Base-by-base conservation (phyloP, 768 basidiomycete genomes). In the Lentinula detonsa region DNA sequence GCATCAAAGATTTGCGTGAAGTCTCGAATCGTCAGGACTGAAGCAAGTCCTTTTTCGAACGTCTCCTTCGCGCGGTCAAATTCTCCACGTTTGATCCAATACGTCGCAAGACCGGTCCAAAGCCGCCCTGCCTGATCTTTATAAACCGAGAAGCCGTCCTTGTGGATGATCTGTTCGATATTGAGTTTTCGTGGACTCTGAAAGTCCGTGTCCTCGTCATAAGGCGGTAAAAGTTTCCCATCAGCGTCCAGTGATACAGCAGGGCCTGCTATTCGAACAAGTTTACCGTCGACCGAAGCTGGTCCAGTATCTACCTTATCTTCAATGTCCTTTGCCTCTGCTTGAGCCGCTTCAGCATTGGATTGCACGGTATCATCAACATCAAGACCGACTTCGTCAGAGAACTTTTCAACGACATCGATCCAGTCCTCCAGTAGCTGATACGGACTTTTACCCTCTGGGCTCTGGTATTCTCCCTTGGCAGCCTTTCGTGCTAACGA, bases 1-100 rank as follows among this genome's bases (percentile, higher is more conserved):
- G 94, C 88, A 68, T 98, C 96, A 68, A 98, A 98, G 59, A 98
- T 94, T 71, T 98, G 95, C 2, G 93, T 94, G 71, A 99, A 99
- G 75, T 98, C 97, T 37, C 95, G 85, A 65, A 98, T 88, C 1
- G 96, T 98, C 67, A 98, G 75, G 16, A 98, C 96, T 1, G 77
- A 79, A 16, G 84, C 80, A 64, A 98, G 81, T 13, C 95, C 97
- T 23, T 84, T 74, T 73, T 98, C 97, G 70, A 98, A 98, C 0
- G 90, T 93, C 54, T 79, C 78, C 64, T 88, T 92, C 15, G 93
- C 93, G 56, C 91, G 82, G 63, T 95, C 95, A 69, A 99, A 98
- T 70, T 98, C 97, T 58, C 84, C 93, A 5, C 94, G 87, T 74
- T 97, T 97, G 72, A 95, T 95, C 96, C 96, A 99, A 70, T 96